phyloP scores from a whole-genome alignment of 805 yeast species.

The Candida saitoana region DNA sequence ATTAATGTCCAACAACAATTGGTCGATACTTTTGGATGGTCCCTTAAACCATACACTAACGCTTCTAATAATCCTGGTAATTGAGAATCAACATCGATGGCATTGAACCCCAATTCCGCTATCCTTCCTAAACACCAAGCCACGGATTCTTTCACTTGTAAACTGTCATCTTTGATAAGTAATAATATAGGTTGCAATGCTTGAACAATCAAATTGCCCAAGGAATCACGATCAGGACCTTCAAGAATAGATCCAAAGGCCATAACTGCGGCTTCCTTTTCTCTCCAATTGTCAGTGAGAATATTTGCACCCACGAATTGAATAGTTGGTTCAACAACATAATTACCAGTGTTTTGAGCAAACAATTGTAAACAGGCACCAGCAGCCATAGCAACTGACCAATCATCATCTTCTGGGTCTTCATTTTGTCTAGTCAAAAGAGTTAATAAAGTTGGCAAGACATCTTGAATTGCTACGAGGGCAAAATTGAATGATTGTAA shows the following conservation, averaged over 20 bases:
- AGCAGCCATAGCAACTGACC: conserved; percentile 98
- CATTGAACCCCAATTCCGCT: conserved; percentile 78
- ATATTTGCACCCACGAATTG: conserved; percentile 78
- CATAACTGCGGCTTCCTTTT: conserved; percentile 97
- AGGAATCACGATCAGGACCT: conserved; percentile 78
- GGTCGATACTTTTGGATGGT: conserved; percentile 90
- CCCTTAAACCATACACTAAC: conserved; percentile 74
- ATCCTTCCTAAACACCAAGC: conserved; percentile 98
- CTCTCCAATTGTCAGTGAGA: conserved; percentile 58
- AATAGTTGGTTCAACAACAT: conserved; percentile 80
- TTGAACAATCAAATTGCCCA: conserved; percentile 66
- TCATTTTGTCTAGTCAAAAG: conserved; percentile 86
- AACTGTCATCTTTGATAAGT: conserved; percentile 67
- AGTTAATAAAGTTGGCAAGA: conserved; percentile 78
- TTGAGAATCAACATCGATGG: conserved; percentile 61
- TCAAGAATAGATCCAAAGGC: conserved; percentile 96
- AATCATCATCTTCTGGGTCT: conserved; percentile 91
- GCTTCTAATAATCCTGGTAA: conserved; percentile 73
- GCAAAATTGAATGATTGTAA: conserved; percentile 75
- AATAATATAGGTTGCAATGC: conserved; percentile 76
- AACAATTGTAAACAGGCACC: conserved; percentile 94
- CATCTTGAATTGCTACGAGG: conserved; percentile 73
- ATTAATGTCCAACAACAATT: conserved; percentile 97
- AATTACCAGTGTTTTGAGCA: conserved; percentile 85
- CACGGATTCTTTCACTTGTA: conserved; percentile 93